A percentile compares a stretch with the other conserved stretches of the same genome.
Conservation (phyloP, 176 grass and related monocot genomes). For the Musa itinerans region DNA sequence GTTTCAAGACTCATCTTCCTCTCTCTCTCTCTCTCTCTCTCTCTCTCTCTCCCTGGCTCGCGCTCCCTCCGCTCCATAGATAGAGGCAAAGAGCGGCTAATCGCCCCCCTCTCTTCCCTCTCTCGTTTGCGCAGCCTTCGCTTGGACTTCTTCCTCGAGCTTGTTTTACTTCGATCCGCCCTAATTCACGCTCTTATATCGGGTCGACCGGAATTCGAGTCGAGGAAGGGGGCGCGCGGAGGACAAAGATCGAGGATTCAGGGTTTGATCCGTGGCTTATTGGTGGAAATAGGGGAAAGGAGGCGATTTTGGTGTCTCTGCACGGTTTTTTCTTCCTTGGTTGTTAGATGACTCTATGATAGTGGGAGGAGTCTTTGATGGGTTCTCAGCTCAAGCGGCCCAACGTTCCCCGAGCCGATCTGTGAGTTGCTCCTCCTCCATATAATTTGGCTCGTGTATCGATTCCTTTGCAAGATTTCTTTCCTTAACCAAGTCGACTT, state of each 20-base stretch:
- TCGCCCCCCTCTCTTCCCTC: neutral
- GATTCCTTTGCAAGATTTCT: neutral
- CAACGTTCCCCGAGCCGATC: conserved; percentile 72
- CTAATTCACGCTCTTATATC: neutral
- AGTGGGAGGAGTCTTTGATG: conserved; percentile 56
- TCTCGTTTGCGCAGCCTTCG: neutral
- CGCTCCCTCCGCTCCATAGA: neutral
- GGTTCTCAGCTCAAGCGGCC: conserved; percentile 76
- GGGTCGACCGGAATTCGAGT: conserved; percentile 1
- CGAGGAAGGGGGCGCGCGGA: neutral
- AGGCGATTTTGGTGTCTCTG: neutral
- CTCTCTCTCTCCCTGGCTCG: neutral
- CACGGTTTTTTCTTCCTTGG: neutral
- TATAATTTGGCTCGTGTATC: conserved; percentile 3
- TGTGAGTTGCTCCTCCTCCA: conserved; percentile 41
- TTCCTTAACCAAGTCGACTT: neutral
- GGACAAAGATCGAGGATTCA: conserved; percentile 5
- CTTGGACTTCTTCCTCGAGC: neutral
- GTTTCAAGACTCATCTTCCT: neutral
- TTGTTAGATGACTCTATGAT: conserved; percentile 42
- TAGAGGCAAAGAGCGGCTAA: neutral
- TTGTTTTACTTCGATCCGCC: neutral
- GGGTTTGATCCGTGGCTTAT: neutral
- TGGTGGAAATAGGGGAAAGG: neutral
- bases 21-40: neutral